A percentile compares a stretch with the other conserved stretches of the same genome.
phyloP scores from a whole-genome alignment of 495 filamentous ascomycete genomes.

The Letharia columbiana region DNA sequence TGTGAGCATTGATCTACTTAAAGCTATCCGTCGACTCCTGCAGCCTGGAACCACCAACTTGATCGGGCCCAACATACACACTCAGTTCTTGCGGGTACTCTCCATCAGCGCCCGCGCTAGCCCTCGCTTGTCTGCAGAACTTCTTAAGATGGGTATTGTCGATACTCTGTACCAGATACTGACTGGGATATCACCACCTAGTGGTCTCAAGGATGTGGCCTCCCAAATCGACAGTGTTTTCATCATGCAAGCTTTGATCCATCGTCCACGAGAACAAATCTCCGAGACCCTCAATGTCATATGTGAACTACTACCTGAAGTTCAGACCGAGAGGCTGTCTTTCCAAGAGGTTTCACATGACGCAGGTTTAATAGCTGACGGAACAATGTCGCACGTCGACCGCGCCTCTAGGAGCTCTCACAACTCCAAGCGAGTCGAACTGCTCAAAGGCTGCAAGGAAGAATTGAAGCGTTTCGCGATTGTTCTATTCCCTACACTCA shows the following conservation, averaged over 20 bases:
- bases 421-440: slow-evolving; percentile 68
- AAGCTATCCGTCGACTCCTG: slow-evolving; percentile 78
- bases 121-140: slow-evolving; percentile 73
- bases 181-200: slow-evolving; percentile 88
- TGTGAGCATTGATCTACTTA: slow-evolving; percentile 76
- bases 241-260: slow-evolving; percentile 97
- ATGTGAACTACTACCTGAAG: slow-evolving; percentile 80
- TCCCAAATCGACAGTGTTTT: slow-evolving; percentile 91
- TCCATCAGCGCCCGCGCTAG: slow-evolving; percentile 83
- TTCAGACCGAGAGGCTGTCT: slow-evolving; percentile 44
- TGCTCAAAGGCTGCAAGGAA: slow-evolving; percentile 69
- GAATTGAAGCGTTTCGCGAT: slow-evolving; percentile 87
- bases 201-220: slow-evolving; percentile 69
- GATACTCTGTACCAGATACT: slow-evolving; percentile 97
- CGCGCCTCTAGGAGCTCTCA: slow-evolving; percentile 47
- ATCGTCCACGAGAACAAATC: slow-evolving; percentile 91
- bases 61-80: slow-evolving; percentile 92
- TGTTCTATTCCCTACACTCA: slow-evolving; percentile 92
- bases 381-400: slow-evolving; percentile 32
- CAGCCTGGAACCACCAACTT: slow-evolving; percentile 92
- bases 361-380: slow-evolving; percentile 36
- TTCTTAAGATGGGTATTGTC: slow-evolving; percentile 94
- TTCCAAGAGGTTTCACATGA: slow-evolving; percentile 47
- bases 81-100: slow-evolving; percentile 86
- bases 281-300: slow-evolving; percentile 97